These are phyloP conservation scores for Cornus controversa DNA, from an alignment of 148 eudicot genomes.

Conservation along the genomic window DNA sequence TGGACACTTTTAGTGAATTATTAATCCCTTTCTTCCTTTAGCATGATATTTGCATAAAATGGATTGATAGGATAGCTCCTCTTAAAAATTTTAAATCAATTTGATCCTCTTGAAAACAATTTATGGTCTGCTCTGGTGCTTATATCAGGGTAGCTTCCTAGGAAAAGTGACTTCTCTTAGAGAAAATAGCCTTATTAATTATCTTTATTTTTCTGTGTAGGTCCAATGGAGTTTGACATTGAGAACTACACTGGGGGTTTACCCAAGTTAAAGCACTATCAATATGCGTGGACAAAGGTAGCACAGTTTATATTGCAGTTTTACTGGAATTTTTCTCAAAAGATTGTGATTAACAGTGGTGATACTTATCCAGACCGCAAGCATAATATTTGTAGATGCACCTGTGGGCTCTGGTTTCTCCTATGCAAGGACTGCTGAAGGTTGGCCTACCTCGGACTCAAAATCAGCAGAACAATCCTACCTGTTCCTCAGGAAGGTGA, in stretches of 20 bases:
- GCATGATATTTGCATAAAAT: no score
- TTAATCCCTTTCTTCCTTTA: no score
- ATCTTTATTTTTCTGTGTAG: not conserved
- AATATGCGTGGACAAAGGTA: slow-evolving; percentile 21
- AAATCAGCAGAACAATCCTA: slow-evolving; percentile 25
- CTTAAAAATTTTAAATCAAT: no score
- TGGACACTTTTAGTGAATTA: no score
- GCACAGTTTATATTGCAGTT: not conserved
- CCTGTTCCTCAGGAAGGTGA: slow-evolving; percentile 28
- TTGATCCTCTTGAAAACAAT: no score
- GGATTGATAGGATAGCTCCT: no score
- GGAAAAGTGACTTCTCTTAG: no score
- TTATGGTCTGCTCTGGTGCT: not conserved
- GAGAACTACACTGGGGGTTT: slow-evolving; percentile 11
- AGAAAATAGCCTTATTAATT: no score
- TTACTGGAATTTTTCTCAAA: not conserved
- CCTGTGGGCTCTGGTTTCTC: slow-evolving; percentile 40
- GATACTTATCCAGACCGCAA: slow-evolving; percentile 22
- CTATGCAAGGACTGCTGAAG: slow-evolving; percentile 24
- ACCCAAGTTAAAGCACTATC: slow-evolving; percentile 6
- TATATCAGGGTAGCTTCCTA: no score
- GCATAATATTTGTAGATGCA: slow-evolving; percentile 33
- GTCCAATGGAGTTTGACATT: slow-evolving; percentile 19
- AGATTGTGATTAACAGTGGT: no score
- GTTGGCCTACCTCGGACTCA: slow-evolving; percentile 25